Evolutionary conservation across 2,329 filamentous ascomycete genomes (phyloP).

Genomic region (Xylaria sp.): DNA sequence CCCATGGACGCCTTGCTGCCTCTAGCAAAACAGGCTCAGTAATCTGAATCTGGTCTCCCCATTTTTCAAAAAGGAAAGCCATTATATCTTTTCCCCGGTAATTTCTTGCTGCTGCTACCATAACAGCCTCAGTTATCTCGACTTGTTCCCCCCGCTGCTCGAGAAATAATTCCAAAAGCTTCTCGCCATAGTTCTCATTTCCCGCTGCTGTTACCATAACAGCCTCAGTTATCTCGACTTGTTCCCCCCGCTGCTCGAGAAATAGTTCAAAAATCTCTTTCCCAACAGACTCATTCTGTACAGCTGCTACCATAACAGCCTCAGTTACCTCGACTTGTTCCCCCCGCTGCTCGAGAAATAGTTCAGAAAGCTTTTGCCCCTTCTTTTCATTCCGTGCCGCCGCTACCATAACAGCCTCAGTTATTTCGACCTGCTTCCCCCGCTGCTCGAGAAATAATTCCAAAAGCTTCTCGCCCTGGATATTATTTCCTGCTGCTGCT

Average conservation of each 20-base stretch:
- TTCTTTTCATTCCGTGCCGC: too few species aligned
- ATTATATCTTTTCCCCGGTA: neutral
- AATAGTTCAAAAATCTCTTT: neutral
- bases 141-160: neutral
- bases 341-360: too few species aligned
- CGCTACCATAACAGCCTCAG: neutral
- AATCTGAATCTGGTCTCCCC: neutral
- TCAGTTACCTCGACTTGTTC: neutral
- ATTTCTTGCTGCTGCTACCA: neutral
- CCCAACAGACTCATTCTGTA: neutral
- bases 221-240: neutral
- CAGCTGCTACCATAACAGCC: neutral
- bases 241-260: neutral
- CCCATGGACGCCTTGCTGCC: neutral
- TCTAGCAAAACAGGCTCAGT: slow-evolving; percentile 4
- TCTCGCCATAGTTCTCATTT: too few species aligned
- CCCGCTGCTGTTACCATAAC: neutral
- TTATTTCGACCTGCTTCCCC: neutral
- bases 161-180: too few species aligned
- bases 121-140: neutral
- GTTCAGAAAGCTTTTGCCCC: too few species aligned
- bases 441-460: neutral
- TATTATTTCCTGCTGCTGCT: too few species aligned
- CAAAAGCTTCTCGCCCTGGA: too few species aligned
- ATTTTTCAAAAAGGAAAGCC: neutral